Evolutionary conservation across 2,329 filamentous ascomycete genomes (phyloP).

Genomic region (Calycina herbarum): DNA sequence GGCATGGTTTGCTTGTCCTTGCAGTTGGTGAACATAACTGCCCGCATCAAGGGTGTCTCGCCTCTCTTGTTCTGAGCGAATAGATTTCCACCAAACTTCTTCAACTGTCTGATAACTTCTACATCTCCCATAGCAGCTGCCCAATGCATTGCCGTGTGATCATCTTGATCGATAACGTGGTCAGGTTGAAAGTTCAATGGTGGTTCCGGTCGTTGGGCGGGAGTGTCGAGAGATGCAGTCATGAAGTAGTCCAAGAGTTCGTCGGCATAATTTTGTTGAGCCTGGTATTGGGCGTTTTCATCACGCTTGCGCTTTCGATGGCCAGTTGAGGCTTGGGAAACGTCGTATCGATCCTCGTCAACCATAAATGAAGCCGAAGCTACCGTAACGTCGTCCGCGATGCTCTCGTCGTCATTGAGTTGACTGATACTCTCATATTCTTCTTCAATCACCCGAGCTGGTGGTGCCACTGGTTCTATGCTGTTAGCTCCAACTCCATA

Average conservation of each 20-base stretch:
- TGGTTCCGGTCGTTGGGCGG: slow-evolving; percentile 66
- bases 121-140: slow-evolving; percentile 96
- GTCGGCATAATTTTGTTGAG: slow-evolving; percentile 89
- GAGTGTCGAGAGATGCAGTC: slow-evolving; percentile 70
- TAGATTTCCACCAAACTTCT: slow-evolving; percentile 75
- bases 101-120: slow-evolving; percentile 84
- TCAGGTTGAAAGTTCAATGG: slow-evolving; percentile 86
- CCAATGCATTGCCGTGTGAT: slow-evolving; percentile 94
- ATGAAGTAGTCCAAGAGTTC: slow-evolving; percentile 96
- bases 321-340: slow-evolving; percentile 63
- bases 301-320: slow-evolving; percentile 77
- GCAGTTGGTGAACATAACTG: slow-evolving; percentile 95
- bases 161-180: slow-evolving; percentile 88
- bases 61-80: slow-evolving; percentile 69
- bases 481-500: slow-evolving; percentile 29
- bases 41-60: slow-evolving; percentile 92
- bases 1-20: slow-evolving; percentile 92
- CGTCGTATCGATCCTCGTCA: slow-evolving; percentile 76
- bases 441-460: slow-evolving; percentile 53
- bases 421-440: slow-evolving; percentile 64
- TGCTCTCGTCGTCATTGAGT: slow-evolving; percentile 73
- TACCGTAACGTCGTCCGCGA: slow-evolving; percentile 76
- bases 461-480: slow-evolving; percentile 41
- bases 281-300: slow-evolving; percentile 66
- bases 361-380: slow-evolving; percentile 82